Evolutionary conservation across 768 basidiomycete genomes (phyloP), one percentile per base, ranked within the genome.

Genomic region (Boletellus ananas): DNA sequence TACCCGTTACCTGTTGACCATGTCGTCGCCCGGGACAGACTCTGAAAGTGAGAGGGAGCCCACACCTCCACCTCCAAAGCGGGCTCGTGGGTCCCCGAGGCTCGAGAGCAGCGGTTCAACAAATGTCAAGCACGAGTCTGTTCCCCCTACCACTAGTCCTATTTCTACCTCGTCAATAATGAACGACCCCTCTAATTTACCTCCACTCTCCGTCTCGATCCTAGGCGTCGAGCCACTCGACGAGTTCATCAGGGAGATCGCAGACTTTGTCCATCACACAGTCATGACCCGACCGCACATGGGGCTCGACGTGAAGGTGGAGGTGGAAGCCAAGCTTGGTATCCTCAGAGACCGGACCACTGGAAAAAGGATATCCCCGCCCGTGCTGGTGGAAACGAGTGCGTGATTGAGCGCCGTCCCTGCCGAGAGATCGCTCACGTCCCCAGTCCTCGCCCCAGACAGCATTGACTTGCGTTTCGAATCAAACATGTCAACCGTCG

Each of bases 281-380:
- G 81, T 90, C 58, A 60, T 64, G 47, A 81, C 73, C 6, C 77
- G 79, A 20, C 78, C 81, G 17, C 76, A 81, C 55, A 62, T 78
- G 45, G 80, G 81, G 31, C 74, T 74, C 31, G 61, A 66, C 11
- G 60, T 64, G 16, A 65, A 70, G 34, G 78, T 95, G 21, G 94
- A 95, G 72, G 86, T 95, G 10, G 94, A 95, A 68, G 93, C 90
- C 3, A 95, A 95, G 71, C 76, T 96, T 46, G 93, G 93, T 3
- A 53, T 90, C 16, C 64, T 96, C 63, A 73, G 74, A 46, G 87
- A 93, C 54, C 72, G 73, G 47, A 56, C 27, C 34, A 68, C 75
- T 9, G 81, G 81, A 10, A 72, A 77, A 62, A 74, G 94, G 56
- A 60, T 92, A 59, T 59, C 61, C 20, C 67, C 93, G 40, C 92